Base-by-base conservation (phyloP, 495 filamentous ascomycete species). In the Podospora didyma region DNA sequence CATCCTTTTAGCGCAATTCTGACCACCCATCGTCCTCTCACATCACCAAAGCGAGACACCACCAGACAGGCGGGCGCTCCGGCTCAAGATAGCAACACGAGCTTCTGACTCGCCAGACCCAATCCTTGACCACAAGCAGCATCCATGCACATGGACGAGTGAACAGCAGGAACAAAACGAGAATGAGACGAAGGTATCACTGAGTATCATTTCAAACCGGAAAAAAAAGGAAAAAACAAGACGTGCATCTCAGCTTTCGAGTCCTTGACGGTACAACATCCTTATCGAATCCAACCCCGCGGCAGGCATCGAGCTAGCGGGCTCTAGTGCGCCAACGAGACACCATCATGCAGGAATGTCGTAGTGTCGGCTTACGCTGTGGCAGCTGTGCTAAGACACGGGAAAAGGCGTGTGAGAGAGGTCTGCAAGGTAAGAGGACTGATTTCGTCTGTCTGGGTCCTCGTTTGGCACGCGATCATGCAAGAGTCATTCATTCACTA, bases 91-190 rank as follows among this genome's bases (percentile, higher is more conserved):
- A 12, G 49, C 26, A 14, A 34, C 26, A 4, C 26, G n/a, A n/a
- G n/a, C 49, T 26, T 59, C 34, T 59, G 56, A 59, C 51, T 59
- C 56, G 49, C 41, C 26, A 9, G 23, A n/a, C 35, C n/a, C 37
- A 5, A 21, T 45, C 14, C 3, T 14, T 19, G n/a, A 35, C 44
- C 46, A 21, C 20, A 48, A 42, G 54, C 19, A 44, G 31, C 35
- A 49, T 51, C 35, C 48, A 46, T 46, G 37, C 39, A 47, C 41
- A 14, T 28, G 41, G 53, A 20, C 19, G 6, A 20, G 7, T 10
- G 17, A 39, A 24, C 12, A n/a, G 20, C 39, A 42, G 39, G 39
- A 42, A 42, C 12, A 42, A 31, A 31, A 3, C 26, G 26, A 31
- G 26, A 31, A 31, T 31, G 26, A 31, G 26, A 31, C 26, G 26